Evolutionary conservation across 495 filamentous ascomycete genomes (phyloP), one percentile per base, ranked within the genome.

Genomic region (Thozetella sp.): DNA sequence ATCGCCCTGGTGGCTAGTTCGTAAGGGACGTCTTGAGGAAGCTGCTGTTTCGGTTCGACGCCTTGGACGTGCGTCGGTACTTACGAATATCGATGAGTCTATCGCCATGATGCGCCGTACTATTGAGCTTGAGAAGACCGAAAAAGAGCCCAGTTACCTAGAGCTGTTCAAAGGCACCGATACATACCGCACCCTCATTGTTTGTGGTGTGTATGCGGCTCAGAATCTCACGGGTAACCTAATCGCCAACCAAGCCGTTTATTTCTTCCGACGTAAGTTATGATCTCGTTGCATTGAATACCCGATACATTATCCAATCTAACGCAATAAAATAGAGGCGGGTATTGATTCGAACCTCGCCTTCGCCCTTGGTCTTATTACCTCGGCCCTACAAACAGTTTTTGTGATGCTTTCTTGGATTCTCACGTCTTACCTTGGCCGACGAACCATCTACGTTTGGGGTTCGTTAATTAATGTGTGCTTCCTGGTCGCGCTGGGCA

Each of bases 371-470:
- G 73, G 73, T 65, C 75, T 80, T 46, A 75, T 83, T 72, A 79
- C 74, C 54, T 81, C 79, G 20, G 78, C 72, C 51, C 78, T 82
- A 34, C 80, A 83, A 65, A 70, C 64, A 64, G 67, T 82, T 65
- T 74, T 81, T 60, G 79, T 80, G 69, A 82, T 81, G 77, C 71
- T 81, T 52, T 84, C 79, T 54, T 83, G 80, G 80, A 66, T 81
- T 57, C 74, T 79, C 61, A 78, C 70, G 2, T 64, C 74, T 24
- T 74, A 65, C 60, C 72, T 82, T 67, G 72, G 78, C 60, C 73
- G 79, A 43, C 77, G 78, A 56, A 76, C 74, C 25, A 74, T 82
- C 68, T 82, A 80, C 54, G 67, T 82, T 43, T 76, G 67, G 56
- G 79, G 79, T 51, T 68, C 70, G 66, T 56, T 68, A 26, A 72